These are phyloP conservation scores for Nicotiana rustica DNA, from an alignment of 305 asterid species.

Conservation along the genomic window DNA sequence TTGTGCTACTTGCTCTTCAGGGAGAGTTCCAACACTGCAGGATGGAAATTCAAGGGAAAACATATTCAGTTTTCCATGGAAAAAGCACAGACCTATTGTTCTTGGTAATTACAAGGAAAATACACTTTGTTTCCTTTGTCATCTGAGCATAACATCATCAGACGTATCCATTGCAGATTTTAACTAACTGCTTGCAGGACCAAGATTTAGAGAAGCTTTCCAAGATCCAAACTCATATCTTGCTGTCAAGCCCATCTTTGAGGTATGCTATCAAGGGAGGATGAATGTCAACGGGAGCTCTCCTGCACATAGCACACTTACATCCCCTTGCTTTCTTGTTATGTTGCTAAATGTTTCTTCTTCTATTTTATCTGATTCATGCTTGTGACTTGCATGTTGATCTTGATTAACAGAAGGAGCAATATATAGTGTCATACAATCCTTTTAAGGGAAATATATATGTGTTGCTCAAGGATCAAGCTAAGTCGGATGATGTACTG, in stretches of 20 bases:
- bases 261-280: conserved; percentile 58
- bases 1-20: conserved; percentile 53
- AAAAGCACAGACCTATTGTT: conserved; percentile 78
- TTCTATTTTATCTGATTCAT: conserved; percentile 32
- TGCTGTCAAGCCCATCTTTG: conserved; percentile 84
- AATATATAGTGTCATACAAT: conserved; percentile 78
- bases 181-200: conserved; percentile 60
- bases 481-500: conserved; percentile 94
- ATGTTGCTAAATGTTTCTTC: not conserved
- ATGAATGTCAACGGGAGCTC: conserved; percentile 31
- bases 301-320: not conserved
- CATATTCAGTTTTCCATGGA: conserved; percentile 84
- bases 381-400: conserved; percentile 34
- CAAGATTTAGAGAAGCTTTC: conserved; percentile 95
- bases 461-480: conserved; percentile 94
- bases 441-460: conserved; percentile 82
- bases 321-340: not conserved
- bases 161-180: conserved; percentile 8
- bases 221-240: conserved; percentile 91
- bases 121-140: not conserved
- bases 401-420: conserved; percentile 67
- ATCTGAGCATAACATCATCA: not conserved
- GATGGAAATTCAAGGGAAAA: conserved; percentile 92
- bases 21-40: conserved; percentile 90
- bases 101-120: conserved; percentile 61